Evolutionary conservation across 2,329 filamentous ascomycete genomes (phyloP), one percentile per base, ranked within the genome.

Genomic region (Blastomyces parvus): DNA sequence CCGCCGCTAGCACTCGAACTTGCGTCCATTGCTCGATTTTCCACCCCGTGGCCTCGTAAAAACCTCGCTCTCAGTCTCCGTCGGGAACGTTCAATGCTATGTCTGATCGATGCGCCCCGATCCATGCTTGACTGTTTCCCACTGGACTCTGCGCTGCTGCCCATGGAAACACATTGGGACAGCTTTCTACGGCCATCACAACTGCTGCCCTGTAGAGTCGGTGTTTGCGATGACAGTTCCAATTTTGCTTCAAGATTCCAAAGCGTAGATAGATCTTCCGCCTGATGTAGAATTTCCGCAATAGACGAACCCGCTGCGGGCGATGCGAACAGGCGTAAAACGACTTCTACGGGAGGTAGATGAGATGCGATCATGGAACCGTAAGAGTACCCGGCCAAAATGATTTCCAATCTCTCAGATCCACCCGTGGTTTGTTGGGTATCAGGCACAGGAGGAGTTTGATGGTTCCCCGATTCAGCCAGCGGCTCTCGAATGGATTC

Each of bases 381-480:
- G 74, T 97, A 97, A 0, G 91, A 96, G 74, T 97, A 97, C 14
- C 92, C 92, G 1, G 84, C 88, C 7, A 94, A 79, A 5, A 96
- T 69, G 0, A 87, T 66, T 42, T 71, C 69, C 17, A 77, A 66
- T 1, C 64, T 52, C 56, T 59, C 58, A 59, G 58, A 50, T 22
- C 22, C 58, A 22, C 8, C 27, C 9, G 40, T 9, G 9, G 38
- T 8, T 11, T 48, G 9, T 7, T 25, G 42, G 3, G 3, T 61
- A 52, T 36, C 62, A 30, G 30, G 8, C 17, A 33, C 11, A 48
- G 56, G 22, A n/a, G 57, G 46, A 46, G 14, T 38, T 38, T 25
- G 33, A 19, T 42, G 27, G 9, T 33, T 36, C 19, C 19, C 25
- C 17, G 40, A 46, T 59, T 33, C 40, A 46, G 14, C 17, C 17